Base-by-base conservation (phyloP, 164 flowering plant species). In the Umbilicus rupestris region DNA sequence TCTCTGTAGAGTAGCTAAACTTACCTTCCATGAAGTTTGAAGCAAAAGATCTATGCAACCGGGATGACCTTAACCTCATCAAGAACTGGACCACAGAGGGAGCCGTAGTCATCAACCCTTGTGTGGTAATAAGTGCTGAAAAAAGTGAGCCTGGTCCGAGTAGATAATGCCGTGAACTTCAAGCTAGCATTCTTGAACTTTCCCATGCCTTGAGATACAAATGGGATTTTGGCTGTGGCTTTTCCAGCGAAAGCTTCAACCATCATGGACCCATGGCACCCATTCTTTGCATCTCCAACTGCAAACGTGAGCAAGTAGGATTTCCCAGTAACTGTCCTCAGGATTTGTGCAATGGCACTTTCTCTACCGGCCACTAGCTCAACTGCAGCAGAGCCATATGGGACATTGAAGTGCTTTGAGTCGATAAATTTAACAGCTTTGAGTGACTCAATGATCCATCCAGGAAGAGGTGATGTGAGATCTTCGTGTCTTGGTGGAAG, bases 311-410 rank as follows among this genome's bases (percentile, higher is more conserved):
- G 82, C 28, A 46, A 75, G 80, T 93, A 93, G 45, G 71, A 7
- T 71, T 80, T 84, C 70, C 76, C 70, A 16, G 88, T 81, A 19
- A 76, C 65, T 1, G 98, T 90, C 69, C 96, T 76, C 63, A 90
- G 50, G 66, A 90, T 67, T 72, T 90, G 96, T 28, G 97, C 98
- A 55, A 93, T 78, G 65, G 97, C 94, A 49, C 94, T 87, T 62
- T 93, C 98, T 62, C 89, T 79, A 7, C 98, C 97, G 7, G 97
- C 96, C n/a, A 90, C 84, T 4, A 90, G 79, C 69, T 90, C 98
- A 3, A 90, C 74, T 14, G 98, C 97, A 7, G 84, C 80, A 0
- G 28, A 26, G 8, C 90, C 96, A 19, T 9, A 73, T 8, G 98
- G 97, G 65, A 93, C 87, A 33, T 73, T 78, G 84, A 87, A 93